Evolutionary conservation across 176 grass and related monocot genomes (phyloP).

Genomic region (Panicum miliaceum): DNA sequence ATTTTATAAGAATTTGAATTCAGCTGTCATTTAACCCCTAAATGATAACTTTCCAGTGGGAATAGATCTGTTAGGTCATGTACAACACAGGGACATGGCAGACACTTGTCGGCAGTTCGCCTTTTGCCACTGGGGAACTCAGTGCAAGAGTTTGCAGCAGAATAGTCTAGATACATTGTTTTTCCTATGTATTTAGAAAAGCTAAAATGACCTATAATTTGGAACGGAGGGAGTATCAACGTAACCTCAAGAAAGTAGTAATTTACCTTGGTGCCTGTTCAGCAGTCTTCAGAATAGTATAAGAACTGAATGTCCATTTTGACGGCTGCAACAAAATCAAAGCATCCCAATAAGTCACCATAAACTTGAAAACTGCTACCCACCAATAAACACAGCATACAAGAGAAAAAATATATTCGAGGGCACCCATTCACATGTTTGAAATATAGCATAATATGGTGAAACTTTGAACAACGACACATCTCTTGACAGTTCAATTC

Average conservation of each 20-base stretch:
- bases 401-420: background rate
- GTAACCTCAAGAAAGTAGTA: slow-evolving; percentile 13
- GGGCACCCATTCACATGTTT: background rate
- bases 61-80: slow-evolving; percentile 2
- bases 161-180: background rate
- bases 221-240: background rate
- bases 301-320: slow-evolving; percentile 91
- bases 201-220: too few species aligned
- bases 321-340: slow-evolving; percentile 75
- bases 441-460: background rate
- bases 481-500: slow-evolving; percentile 3
- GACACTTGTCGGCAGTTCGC: background rate
- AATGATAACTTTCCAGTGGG: background rate
- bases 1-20: background rate
- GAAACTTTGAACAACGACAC: background rate
- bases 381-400: background rate
- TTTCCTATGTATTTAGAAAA: too few species aligned
- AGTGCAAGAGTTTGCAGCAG: too few species aligned
- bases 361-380: slow-evolving; percentile 17
- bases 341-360: slow-evolving; percentile 31
- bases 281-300: slow-evolving; percentile 86
- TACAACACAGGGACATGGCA: background rate
- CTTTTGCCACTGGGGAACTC: background rate
- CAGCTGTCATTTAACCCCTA: background rate
- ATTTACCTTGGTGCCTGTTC: slow-evolving; percentile 92